Conservation (phyloP, 305 asterid species). For the Plantago lanceolata region DNA sequence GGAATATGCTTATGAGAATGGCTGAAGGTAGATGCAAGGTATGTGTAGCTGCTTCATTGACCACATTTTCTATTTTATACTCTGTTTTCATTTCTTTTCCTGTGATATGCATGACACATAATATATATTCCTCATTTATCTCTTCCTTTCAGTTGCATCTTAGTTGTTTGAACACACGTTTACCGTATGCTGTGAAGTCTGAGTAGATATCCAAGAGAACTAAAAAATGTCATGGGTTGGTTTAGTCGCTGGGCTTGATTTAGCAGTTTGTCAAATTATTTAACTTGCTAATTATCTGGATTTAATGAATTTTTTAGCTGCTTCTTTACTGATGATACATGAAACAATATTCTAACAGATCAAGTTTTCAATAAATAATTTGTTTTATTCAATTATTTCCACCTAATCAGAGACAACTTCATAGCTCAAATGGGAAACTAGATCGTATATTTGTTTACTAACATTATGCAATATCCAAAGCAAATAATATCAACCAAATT, state of each 20-base stretch:
- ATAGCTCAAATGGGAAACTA: neutral
- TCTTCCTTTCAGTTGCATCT: neutral
- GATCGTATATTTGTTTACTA: neutral
- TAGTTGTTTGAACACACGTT: neutral
- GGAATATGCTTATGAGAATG: constrained; percentile 96
- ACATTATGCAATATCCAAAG: neutral
- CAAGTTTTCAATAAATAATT: neutral
- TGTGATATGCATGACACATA: neutral
- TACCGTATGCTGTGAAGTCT: neutral
- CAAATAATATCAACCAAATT: neutral
- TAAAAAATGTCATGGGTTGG: too few species aligned
- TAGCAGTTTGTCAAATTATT: neutral
- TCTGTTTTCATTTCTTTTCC: neutral
- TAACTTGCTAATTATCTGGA: neutral
- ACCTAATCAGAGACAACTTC: neutral
- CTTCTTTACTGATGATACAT: neutral
- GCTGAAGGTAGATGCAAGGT: constrained; percentile 99
- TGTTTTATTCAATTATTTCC: neutral
- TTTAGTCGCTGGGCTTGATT: neutral
- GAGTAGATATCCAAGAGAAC: neutral
- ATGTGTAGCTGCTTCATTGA: neutral
- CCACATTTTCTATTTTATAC: neutral
- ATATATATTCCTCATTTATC: neutral
- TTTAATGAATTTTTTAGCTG: neutral
- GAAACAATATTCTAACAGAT: too few species aligned